Evolutionary conservation across 805 yeast genomes (phyloP).

Genomic region (Suhomyces tanzawaensis): DNA sequence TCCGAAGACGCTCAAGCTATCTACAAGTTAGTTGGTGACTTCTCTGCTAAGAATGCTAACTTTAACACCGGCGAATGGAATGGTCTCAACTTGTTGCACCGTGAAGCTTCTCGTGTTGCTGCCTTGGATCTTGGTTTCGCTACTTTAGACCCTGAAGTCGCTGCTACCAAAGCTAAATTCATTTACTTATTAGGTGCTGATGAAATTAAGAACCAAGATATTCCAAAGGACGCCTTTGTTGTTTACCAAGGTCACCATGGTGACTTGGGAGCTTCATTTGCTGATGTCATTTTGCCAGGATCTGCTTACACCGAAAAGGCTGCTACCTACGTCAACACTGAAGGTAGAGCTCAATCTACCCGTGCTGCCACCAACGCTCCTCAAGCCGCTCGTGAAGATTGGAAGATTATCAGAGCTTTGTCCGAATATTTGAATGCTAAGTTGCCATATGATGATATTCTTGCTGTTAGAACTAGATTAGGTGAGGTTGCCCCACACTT

Average conservation of each 20-base stretch:
- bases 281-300: slow-evolving; percentile 84
- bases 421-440: slow-evolving; percentile 71
- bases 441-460: slow-evolving; percentile 73
- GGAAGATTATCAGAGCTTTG: slow-evolving; percentile 83
- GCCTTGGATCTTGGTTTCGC: slow-evolving; percentile 83
- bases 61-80: slow-evolving; percentile 75
- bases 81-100: slow-evolving; percentile 75
- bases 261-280: slow-evolving; percentile 82
- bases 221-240: slow-evolving; percentile 83
- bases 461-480: slow-evolving; percentile 65
- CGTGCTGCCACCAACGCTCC: slow-evolving; percentile 88
- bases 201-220: slow-evolving; percentile 63
- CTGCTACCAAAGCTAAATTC: slow-evolving; percentile 60
- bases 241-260: slow-evolving; percentile 93
- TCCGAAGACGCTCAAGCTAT: slow-evolving; percentile 61
- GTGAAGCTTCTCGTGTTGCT: slow-evolving; percentile 85
- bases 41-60: slow-evolving; percentile 53
- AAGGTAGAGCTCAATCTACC: slow-evolving; percentile 82
- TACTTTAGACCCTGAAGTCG: slow-evolving; percentile 45
- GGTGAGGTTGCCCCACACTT: slow-evolving; percentile 80
- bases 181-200: slow-evolving; percentile 83
- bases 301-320: slow-evolving; percentile 86
- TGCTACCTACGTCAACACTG: slow-evolving; percentile 84
- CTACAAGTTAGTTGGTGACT: slow-evolving; percentile 58
- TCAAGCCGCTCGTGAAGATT: slow-evolving; percentile 87